Conservation (phyloP, 2,329 filamentous ascomycete species). For the Fusarium veterinarium region DNA sequence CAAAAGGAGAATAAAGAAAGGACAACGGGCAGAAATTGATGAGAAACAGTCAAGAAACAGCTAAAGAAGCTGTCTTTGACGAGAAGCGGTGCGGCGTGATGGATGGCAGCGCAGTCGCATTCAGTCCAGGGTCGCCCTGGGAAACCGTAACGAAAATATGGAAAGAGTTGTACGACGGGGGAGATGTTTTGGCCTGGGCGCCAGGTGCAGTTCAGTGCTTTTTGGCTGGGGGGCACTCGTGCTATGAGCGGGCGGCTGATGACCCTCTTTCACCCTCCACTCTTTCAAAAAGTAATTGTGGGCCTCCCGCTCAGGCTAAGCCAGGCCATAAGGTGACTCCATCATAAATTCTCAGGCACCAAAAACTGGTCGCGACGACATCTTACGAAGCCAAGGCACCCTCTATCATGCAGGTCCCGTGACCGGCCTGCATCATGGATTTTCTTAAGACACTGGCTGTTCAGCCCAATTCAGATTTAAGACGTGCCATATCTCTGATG, state of each 20-base stretch:
- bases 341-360: slow-evolving; percentile 37
- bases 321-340: slow-evolving; percentile 16
- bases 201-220: slow-evolving; percentile 20
- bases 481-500: neutral
- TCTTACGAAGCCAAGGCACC: slow-evolving; percentile 7
- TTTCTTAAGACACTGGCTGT: slow-evolving; percentile 7
- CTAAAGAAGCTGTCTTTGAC: slow-evolving; percentile 30
- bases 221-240: slow-evolving; percentile 30
- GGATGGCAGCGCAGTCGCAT: slow-evolving; percentile 47
- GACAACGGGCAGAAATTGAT: slow-evolving; percentile 15
- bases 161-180: slow-evolving; percentile 36
- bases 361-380: slow-evolving; percentile 31
- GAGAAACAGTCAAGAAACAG: slow-evolving; percentile 31
- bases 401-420: slow-evolving; percentile 29
- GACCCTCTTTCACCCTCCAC: slow-evolving; percentile 30
- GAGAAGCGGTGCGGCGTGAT: slow-evolving; percentile 43
- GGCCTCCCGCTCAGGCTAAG: slow-evolving; percentile 1
- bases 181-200: slow-evolving; percentile 42
- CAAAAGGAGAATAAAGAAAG: slow-evolving; percentile 18
- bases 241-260: slow-evolving; percentile 38
- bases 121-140: slow-evolving; percentile 45
- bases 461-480: neutral
- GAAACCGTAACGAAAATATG: slow-evolving; percentile 46
- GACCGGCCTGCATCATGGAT: slow-evolving; percentile 27
- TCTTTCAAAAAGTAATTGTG: slow-evolving; percentile 31